phyloP scores from a whole-genome alignment of 2,329 filamentous ascomycete species.

The Aspergillus sergii region DNA sequence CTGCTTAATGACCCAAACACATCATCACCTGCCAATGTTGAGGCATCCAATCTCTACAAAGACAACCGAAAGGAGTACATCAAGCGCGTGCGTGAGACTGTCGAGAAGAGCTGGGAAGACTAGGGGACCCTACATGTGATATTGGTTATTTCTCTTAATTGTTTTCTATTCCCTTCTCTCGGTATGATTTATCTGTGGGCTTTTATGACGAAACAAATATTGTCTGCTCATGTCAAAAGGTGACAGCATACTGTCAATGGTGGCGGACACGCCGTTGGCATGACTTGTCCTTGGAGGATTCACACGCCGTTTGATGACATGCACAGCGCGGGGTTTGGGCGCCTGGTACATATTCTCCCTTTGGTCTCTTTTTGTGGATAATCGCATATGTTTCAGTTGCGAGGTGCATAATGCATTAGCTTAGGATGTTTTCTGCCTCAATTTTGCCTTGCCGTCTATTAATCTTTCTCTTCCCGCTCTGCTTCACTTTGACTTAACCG shows the following conservation, averaged over 20 bases:
- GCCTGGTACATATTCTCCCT: slow-evolving; percentile 34
- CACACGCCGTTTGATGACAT: slow-evolving; percentile 32
- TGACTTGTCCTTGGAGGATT: slow-evolving; percentile 19
- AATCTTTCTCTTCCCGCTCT: not conserved
- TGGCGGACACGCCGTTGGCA: slow-evolving; percentile 12
- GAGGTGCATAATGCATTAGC: slow-evolving; percentile 22
- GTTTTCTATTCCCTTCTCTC: not conserved
- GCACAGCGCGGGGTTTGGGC: slow-evolving; percentile 49
- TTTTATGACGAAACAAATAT: slow-evolving; percentile 13
- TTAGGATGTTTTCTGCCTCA: slow-evolving; percentile 4
- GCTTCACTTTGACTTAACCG: not conserved
- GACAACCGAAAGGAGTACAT: slow-evolving; percentile 96
- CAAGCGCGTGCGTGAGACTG: slow-evolving; percentile 91
- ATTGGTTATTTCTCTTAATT: not conserved
- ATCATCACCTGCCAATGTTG: slow-evolving; percentile 95
- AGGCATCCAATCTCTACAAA: slow-evolving; percentile 97
- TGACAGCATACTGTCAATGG: slow-evolving; percentile 10
- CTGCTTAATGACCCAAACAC: slow-evolving; percentile 97
- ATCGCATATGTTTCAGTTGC: slow-evolving; percentile 22
- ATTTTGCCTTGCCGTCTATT: slow-evolving; percentile 3
- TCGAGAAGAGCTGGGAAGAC: slow-evolving; percentile 99
- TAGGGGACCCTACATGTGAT: slow-evolving; percentile 40
- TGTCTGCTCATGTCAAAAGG: slow-evolving; percentile 8
- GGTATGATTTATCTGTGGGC: slow-evolving; percentile 12
- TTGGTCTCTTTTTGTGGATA: slow-evolving; percentile 23